Evolutionary conservation across 2,329 filamentous ascomycete species (phyloP).

Genomic region (Cytospora mali): DNA sequence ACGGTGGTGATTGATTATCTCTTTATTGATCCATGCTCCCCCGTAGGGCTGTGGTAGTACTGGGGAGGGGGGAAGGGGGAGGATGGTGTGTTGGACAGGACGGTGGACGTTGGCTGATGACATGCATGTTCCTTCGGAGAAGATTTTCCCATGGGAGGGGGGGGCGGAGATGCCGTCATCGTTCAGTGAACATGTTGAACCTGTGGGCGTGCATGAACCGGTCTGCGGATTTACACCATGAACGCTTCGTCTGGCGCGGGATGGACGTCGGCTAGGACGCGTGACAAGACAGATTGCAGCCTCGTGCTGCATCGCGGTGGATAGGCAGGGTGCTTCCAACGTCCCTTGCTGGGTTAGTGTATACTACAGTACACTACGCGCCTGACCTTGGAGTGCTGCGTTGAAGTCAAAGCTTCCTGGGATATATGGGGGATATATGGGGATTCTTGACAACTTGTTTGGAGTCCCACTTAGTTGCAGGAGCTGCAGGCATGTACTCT

Average conservation of each 20-base stretch:
- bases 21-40: neutral
- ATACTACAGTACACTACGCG: no score
- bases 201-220: neutral
- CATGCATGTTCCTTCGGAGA: neutral
- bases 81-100: neutral
- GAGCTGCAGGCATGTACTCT: slow-evolving; percentile 1
- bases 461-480: neutral
- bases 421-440: neutral
- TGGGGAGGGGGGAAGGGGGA: neutral
- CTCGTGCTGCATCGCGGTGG: neutral
- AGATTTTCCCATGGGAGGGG: neutral
- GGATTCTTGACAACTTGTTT: neutral
- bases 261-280: neutral
- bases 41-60: neutral
- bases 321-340: neutral
- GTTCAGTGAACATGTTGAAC: neutral
- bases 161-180: no score
- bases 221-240: neutral
- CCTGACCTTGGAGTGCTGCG: neutral
- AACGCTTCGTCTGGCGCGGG: neutral
- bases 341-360: no score
- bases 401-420: neutral
- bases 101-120: neutral
- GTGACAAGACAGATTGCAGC: no score
- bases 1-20: no score